Evolutionary conservation across 768 basidiomycete genomes (phyloP).

Genomic region (Tulasnella sp.): DNA sequence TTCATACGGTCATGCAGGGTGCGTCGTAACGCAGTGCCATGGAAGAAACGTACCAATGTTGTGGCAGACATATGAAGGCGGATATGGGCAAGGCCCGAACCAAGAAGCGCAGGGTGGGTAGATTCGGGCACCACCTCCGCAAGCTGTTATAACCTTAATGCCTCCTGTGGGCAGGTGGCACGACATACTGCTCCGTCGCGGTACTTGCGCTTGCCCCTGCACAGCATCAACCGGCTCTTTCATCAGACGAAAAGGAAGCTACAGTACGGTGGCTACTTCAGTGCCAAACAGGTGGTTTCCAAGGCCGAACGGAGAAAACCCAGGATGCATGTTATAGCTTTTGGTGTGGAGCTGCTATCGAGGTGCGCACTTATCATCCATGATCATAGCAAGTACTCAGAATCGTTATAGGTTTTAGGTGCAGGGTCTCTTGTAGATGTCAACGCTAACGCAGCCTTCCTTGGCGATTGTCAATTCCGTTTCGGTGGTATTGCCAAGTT

Average conservation of each 20-base stretch:
- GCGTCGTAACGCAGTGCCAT: slow-evolving; percentile 20
- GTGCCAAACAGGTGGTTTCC: slow-evolving; percentile 75
- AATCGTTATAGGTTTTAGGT: slow-evolving; percentile 53
- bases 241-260: slow-evolving; percentile 33
- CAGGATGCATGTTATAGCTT: slow-evolving; percentile 95
- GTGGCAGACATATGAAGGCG: slow-evolving; percentile 77
- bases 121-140: too few relatives aligned
- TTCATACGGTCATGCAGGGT: slow-evolving; percentile 70
- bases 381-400: background rate
- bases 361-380: slow-evolving; percentile 35
- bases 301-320: slow-evolving; percentile 77
- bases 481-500: slow-evolving; percentile 83
- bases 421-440: slow-evolving; percentile 45
- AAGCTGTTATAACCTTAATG: too few relatives aligned
- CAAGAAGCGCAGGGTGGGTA: slow-evolving; percentile 87
- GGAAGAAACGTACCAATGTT: background rate
- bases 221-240: slow-evolving; percentile 22
- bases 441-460: slow-evolving; percentile 44
- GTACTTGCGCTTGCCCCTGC: slow-evolving; percentile 34
- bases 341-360: slow-evolving; percentile 77
- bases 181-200: slow-evolving; percentile 85
- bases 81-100: slow-evolving; percentile 70
- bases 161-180: too few relatives aligned
- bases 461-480: slow-evolving; percentile 70
- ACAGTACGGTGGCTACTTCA: slow-evolving; percentile 69